Base-by-base conservation (phyloP, 495 filamentous ascomycete genomes). In the Trichoderma virens region DNA sequence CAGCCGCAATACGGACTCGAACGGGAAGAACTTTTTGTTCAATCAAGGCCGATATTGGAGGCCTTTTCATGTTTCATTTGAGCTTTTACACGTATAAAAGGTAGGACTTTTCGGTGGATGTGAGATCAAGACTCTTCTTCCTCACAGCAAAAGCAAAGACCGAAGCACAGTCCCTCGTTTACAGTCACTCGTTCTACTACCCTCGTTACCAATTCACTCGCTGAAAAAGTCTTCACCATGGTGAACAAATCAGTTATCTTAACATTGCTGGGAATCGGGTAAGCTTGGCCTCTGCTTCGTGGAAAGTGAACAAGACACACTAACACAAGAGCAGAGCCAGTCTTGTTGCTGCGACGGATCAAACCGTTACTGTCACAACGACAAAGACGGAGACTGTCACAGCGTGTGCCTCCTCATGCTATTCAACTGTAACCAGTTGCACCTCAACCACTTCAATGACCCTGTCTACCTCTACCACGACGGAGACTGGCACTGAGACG, bases 401-500 rank as follows among this genome's bases (percentile, higher is more conserved):
- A 2, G 51, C 59, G 20, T 61, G 59, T n/a, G 59, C 32, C 18
- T 61, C 59, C 18, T 61, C 59, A 16, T 61, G 59, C 16, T 35
- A 35, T 38, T 61, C 28, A 0, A n/a, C n/a, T 6, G n/a, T 41
- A 6, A 45, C 61, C 6, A 63, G 35, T 38, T 67, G 39, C 35
- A 38, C 39, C 13, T 62, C 61, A 25, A 45, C 61, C 28, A 20
- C 65, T 39, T 66, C 59, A 62, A 20, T 47, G 9, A 43, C 61
- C 28, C 6, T 13, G 34, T n/a, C 61, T 6, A 28, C 61, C 0
- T 28, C 35, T 6, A 2, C 32, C 18, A 45, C 31, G 4, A 38
- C 18, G 31, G 7, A 30, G 7, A 39, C 20, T 25, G 43, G n/a
- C 20, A 39, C 35, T 39, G 43, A 47, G n/a, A 41, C 38, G 2